Percentiles rank a stretch among this genome's conserved stretches.
phyloP scores from a whole-genome alignment of 805 yeast species.

The Hanseniaspora thailandica region DNA sequence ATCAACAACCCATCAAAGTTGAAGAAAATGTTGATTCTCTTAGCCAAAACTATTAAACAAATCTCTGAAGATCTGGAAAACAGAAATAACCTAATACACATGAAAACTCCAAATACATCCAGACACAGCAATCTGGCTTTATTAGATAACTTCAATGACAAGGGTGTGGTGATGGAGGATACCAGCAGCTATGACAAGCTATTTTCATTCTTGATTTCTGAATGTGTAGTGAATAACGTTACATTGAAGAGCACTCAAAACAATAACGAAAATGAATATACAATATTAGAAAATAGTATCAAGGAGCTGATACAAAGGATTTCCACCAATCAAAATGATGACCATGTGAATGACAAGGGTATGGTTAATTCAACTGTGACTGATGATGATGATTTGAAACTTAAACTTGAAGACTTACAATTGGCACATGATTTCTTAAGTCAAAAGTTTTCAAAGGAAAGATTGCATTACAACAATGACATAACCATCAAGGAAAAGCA shows the following conservation, averaged over 20 bases:
- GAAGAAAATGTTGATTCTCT: background rate
- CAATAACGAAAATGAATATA: background rate
- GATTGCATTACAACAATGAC: slow-evolving; percentile 41
- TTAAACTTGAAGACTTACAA: slow-evolving; percentile 57
- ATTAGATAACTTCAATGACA: background rate
- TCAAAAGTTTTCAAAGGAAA: slow-evolving; percentile 56
- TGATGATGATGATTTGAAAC: slow-evolving; percentile 31
- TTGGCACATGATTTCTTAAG: slow-evolving; percentile 60
- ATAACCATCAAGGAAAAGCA: slow-evolving; percentile 22
- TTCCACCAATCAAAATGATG: background rate
- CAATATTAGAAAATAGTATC: slow-evolving; percentile 3
- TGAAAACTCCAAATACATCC: background rate
- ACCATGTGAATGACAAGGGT: background rate
- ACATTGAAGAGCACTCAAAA: background rate
- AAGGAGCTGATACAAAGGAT: slow-evolving; percentile 1
- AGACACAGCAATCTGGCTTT: slow-evolving; percentile 2
- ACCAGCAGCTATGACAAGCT: background rate
- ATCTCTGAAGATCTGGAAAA: background rate
- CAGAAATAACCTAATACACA: background rate
- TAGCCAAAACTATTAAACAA: background rate
- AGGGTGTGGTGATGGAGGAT: background rate
- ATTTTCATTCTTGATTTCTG: slow-evolving; percentile 5
- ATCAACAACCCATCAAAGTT: background rate
- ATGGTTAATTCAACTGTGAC: background rate
- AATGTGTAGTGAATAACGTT: slow-evolving; percentile 8